Conservation (phyloP, 2,329 filamentous ascomycete genomes). For the Arthrobotrys musiformis region DNA sequence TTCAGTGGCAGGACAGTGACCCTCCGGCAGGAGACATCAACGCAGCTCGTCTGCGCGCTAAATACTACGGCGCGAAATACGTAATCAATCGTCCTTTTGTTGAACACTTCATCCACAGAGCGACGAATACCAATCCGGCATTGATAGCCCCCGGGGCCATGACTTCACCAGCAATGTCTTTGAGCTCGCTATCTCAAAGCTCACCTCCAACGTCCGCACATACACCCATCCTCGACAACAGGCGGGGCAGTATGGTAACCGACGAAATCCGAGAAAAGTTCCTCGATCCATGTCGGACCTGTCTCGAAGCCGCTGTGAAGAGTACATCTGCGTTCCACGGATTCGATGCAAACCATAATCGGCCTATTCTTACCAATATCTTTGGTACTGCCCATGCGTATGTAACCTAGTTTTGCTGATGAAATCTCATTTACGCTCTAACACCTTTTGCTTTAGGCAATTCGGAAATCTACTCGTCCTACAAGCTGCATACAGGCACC, state of each 20-base stretch:
- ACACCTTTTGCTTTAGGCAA: conserved; percentile 72
- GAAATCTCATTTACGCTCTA: conserved; percentile 51
- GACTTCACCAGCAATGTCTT: conserved; percentile 55
- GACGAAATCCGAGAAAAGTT: conserved; percentile 50
- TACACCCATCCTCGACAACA: conserved; percentile 50
- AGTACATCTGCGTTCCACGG: conserved; percentile 86
- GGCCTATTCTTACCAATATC: conserved; percentile 91
- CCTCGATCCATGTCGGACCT: conserved; percentile 62
- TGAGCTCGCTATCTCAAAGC: conserved; percentile 58
- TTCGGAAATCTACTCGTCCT: conserved; percentile 96
- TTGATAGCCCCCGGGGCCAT: conserved; percentile 68
- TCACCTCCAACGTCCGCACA: conserved; percentile 56
- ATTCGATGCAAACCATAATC: conserved; percentile 70
- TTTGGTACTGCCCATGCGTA: conserved; percentile 97
- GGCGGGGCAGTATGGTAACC: conserved; percentile 29
- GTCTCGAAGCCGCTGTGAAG: conserved; percentile 78
- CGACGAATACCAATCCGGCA: conserved; percentile 64
- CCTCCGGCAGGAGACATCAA: conserved; percentile 80
- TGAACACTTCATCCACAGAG: conserved; percentile 69
- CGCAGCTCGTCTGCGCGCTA: conserved; percentile 83
- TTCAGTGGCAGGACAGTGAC: conserved; percentile 73
- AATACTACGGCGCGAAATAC: conserved; percentile 92
- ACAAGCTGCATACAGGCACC: conserved; percentile 79
- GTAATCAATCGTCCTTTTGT: conserved; percentile 87
- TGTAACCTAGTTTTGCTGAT: neutral